Conservation (phyloP, 352 stramenopile genomes). For the Plasmopara halstedii region DNA sequence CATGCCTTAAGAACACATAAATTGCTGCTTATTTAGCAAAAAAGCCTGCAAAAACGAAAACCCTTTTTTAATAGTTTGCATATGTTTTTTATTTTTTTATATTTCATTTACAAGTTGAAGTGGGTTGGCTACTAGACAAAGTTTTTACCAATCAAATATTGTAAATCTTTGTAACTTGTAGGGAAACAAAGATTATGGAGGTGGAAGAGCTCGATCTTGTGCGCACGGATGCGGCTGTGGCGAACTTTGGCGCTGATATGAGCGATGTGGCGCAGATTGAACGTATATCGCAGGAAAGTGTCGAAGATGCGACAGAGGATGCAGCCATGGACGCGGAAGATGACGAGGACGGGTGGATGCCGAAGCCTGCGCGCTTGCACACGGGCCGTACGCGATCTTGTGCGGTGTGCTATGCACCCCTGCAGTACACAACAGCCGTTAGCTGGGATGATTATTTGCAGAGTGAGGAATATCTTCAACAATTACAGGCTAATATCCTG, state of each 20-base stretch:
- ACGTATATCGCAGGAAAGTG: neutral
- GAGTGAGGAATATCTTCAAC: slow-evolving; percentile 65
- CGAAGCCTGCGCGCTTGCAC: slow-evolving; percentile 70
- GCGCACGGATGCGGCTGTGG: slow-evolving; percentile 1
- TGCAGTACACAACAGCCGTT: slow-evolving; percentile 58
- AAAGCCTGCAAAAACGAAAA: no score
- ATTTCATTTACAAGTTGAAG: slow-evolving; percentile 8
- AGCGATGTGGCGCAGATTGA: neutral
- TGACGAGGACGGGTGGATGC: slow-evolving; percentile 80
- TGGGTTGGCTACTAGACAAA: neutral
- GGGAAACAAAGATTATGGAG: slow-evolving; percentile 11
- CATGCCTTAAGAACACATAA: no score
- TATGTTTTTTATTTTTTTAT: neutral
- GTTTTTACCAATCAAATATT: no score
- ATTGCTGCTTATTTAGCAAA: no score
- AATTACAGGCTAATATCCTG: slow-evolving; percentile 66
- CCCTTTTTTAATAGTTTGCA: no score
- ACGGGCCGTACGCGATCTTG: slow-evolving; percentile 73
- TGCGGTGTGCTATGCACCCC: slow-evolving; percentile 58
- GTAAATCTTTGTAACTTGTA: slow-evolving; percentile 10
- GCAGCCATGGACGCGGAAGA: slow-evolving; percentile 14
- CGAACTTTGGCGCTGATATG: slow-evolving; percentile 2
- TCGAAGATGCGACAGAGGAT: slow-evolving; percentile 1
- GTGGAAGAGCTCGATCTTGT: slow-evolving; percentile 4
- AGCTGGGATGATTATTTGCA: slow-evolving; percentile 83